Percentiles rank a stretch among this genome's conserved stretches.
phyloP scores from a whole-genome alignment of 805 yeast species.

The Pichia deserticola region DNA sequence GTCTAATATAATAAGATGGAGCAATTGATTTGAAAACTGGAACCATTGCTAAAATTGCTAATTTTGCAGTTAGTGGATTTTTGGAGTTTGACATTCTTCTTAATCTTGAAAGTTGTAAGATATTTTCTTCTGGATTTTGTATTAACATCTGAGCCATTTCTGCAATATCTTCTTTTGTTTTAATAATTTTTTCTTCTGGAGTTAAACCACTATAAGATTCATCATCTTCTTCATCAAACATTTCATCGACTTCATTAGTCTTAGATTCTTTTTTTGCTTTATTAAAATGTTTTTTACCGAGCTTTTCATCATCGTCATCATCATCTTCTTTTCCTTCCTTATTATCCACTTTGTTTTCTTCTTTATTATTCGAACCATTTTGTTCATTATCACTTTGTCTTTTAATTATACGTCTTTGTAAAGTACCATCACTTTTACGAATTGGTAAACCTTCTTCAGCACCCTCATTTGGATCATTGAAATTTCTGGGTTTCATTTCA shows the following conservation, averaged over 20 bases:
- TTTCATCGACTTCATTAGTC: constrained; percentile 51
- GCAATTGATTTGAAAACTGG: constrained; percentile 80
- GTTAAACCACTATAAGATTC: constrained; percentile 38
- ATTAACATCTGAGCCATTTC: constrained; percentile 65
- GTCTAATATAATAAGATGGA: constrained; percentile 83
- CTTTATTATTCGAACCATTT: constrained; percentile 5
- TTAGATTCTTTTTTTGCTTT: constrained; percentile 28
- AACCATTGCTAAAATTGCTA: constrained; percentile 70
- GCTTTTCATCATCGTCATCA: constrained; percentile 65
- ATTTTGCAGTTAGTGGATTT: constrained; percentile 57
- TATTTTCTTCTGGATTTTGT: constrained; percentile 87
- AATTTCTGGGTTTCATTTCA: constrained; percentile 61
- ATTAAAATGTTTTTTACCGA: constrained; percentile 16
- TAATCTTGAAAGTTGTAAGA: constrained; percentile 54
- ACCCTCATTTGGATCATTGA: constrained; percentile 36
- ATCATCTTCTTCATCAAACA: constrained; percentile 24
- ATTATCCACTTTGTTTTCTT: constrained; percentile 9
- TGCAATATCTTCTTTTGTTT: constrained; percentile 78
- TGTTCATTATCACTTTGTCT: constrained; percentile 8
- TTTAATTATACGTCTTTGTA: constrained; percentile 54
- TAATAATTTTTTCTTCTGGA: constrained; percentile 46
- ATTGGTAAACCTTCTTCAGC: constrained; percentile 72
- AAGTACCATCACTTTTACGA: constrained; percentile 58
- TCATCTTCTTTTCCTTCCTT: constrained; percentile 31
- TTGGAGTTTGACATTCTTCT: constrained; percentile 63